These are phyloP conservation scores for Glebionis coronaria DNA, from an alignment of 129 eudicot species.

Conservation along the genomic window DNA sequence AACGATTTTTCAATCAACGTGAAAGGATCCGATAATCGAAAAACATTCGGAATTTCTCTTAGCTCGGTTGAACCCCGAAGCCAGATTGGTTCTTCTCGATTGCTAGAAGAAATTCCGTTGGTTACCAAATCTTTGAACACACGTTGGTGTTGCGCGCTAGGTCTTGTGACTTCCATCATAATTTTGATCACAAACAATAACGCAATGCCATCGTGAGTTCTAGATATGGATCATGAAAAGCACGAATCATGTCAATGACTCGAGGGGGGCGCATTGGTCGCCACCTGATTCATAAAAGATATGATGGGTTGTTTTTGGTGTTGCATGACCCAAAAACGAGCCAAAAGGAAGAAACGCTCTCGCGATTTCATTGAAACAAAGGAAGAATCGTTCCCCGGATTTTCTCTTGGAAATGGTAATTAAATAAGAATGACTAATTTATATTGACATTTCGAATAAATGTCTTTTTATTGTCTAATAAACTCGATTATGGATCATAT, in stretches of 20 bases:
- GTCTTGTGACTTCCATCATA: constrained; percentile 21
- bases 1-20: constrained; percentile 10
- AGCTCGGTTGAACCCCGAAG: constrained; percentile 45
- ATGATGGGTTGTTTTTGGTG: constrained; percentile 65
- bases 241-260: constrained; percentile 31
- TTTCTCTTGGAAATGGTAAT: constrained; percentile 62
- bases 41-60: constrained; percentile 33
- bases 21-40: constrained; percentile 11
- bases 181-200: constrained; percentile 18
- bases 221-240: constrained; percentile 30
- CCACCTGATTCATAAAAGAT: constrained; percentile 22
- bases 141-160: constrained; percentile 32
- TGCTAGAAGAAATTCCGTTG: constrained; percentile 33
- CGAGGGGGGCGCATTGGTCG: constrained; percentile 21
- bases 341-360: constrained; percentile 40
- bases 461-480: not conserved
- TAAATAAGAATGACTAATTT: not conserved
- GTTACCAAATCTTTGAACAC: constrained; percentile 23
- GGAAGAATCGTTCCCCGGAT: constrained; percentile 53
- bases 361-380: constrained; percentile 32
- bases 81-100: constrained; percentile 47
- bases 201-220: constrained; percentile 35
- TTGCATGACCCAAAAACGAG: constrained; percentile 38
- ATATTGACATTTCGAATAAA: not conserved
- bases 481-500: not conserved